Base-by-base conservation (phyloP, 2,329 filamentous ascomycete genomes). In the Ilyonectria mors-panacis region DNA sequence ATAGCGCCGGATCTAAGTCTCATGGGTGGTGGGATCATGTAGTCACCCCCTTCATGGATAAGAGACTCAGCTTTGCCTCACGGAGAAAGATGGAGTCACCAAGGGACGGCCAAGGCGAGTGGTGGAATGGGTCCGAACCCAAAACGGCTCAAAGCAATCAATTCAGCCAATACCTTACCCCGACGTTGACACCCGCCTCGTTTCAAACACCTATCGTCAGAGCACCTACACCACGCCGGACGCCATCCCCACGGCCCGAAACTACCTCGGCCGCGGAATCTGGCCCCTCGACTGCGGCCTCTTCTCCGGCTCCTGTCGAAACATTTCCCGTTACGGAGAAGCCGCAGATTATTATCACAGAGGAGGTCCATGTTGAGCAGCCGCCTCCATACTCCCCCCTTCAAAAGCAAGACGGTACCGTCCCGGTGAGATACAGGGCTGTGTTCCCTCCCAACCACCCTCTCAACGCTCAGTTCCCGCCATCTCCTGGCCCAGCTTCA, bases 11-110 rank as follows among this genome's bases (percentile, higher is more conserved):
- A 47, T 86, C 88, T 12, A 86, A 85, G 62, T 91, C 91, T 28
- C 85, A 86, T 66, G 92, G 92, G 21, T 94, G 92, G 92, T 94
- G 92, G 92, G 93, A 93, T 73, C 86, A 93, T 70, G 89, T 94
- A 62, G 91, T 88, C 8, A 93, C 92, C 1, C 92, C 92, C 0
- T 94, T 94, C 74, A 73, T 80, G 17, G 84, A 86, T 74, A 85
- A 72, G 74, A 79, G 72, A 56, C 73, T 81, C 15, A 85, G 84
- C 42, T 84, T 86, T 23, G 81, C 83, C 53, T 81, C 80, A 53
- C 80, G 80, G 53, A 80, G 75, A 56, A 78, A 76, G 60, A 59
- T 69, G 28, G 77, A 79, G 21, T 80, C 79, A 10, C 77, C 80
- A 12, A 75, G 67, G 50, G 73, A 74, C 19, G 63, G 69, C n/a